phyloP scores from a whole-genome alignment of 1,284 basidiomycete genomes.

The Calocybe gambosa region DNA sequence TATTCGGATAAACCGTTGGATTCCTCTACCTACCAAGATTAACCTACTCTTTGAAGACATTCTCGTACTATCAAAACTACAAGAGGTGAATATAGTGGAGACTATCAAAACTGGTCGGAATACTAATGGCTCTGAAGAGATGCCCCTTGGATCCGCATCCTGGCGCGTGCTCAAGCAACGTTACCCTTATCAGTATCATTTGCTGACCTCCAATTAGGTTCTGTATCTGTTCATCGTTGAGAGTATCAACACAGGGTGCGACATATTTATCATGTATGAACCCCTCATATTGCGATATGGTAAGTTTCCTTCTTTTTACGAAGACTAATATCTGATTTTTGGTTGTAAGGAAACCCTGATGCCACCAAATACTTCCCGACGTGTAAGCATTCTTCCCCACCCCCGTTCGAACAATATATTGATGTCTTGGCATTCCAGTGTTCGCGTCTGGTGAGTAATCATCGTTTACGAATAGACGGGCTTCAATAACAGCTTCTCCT shows the following conservation, averaged over 20 bases:
- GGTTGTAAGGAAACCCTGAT: constrained; percentile 7
- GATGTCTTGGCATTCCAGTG: constrained; percentile 10
- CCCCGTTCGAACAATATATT: not conserved
- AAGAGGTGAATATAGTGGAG: constrained; percentile 18
- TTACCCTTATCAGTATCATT: too few relatives aligned
- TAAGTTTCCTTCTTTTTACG: constrained; percentile 6
- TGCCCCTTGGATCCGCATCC: constrained; percentile 19
- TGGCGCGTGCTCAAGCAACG: too few relatives aligned
- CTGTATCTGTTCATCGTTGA: constrained; percentile 26
- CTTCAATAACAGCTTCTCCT: not conserved
- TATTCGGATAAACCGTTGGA: too few relatives aligned
- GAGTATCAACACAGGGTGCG: constrained; percentile 23
- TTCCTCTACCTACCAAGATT: too few relatives aligned
- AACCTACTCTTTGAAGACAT: constrained; percentile 15
- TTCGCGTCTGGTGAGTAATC: constrained; percentile 19
- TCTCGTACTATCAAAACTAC: constrained; percentile 24
- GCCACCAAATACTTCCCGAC: constrained; percentile 16
- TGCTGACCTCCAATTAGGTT: constrained; percentile 16
- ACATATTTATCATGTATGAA: constrained; percentile 28
- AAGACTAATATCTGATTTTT: not conserved
- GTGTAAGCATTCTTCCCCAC: constrained; percentile 7
- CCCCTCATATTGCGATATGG: constrained; percentile 28
- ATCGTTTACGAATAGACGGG: not conserved
- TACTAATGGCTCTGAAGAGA: too few relatives aligned
- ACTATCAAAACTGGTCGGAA: too few relatives aligned